Evolutionary conservation across 495 filamentous ascomycete species (phyloP), one percentile per base, ranked within the genome.

Genomic region (Talaromyces trachyspermus): DNA sequence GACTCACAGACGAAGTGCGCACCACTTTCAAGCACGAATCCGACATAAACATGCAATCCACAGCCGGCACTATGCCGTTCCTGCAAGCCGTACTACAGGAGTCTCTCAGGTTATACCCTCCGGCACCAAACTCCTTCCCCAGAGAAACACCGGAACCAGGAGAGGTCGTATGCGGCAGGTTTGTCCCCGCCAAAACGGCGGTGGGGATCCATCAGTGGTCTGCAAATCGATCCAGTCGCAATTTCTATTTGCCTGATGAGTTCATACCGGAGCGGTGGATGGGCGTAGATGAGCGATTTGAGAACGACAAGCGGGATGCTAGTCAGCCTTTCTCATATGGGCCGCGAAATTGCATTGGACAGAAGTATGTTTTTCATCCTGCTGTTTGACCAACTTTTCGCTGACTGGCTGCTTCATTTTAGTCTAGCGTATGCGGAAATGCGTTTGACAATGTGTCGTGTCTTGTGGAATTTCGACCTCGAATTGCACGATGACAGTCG

Each of bases 41-140:
- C 0, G 65, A 63, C 9, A 71, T 71, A 45, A 60, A 25, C 12
- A 56, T 73, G 41, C 38, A 57, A 0, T 55, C 63, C 3, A 43
- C 41, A 25, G 35, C 70, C 1, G 53, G 57, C 44, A 48, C 55
- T 2, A 50, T 79, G 29, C 68, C 73, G 4, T 77, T 73, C 43
- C 64, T 74, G 23, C 61, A 68, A 8, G 66, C 66, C 1, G 72
- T 74, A 42, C 65, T 80, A 9, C 67, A 69, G 15, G 77, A 81
- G 57, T 70, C 71, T 0, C 60, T 78, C 17, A 72, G 77, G 7
- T 57, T 80, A n/a, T 73, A 71, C 43, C 75, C 76, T 0, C 70
- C 76, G 1, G 69, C 72, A 0, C 68, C 71, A 17, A 71, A 69
- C 27, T 61, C 68, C 37, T 71, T 79, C 42, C 64, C 69, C 0